phyloP scores from a whole-genome alignment of 2,329 filamentous ascomycete genomes.

The Beauveria rudraprayagi region DNA sequence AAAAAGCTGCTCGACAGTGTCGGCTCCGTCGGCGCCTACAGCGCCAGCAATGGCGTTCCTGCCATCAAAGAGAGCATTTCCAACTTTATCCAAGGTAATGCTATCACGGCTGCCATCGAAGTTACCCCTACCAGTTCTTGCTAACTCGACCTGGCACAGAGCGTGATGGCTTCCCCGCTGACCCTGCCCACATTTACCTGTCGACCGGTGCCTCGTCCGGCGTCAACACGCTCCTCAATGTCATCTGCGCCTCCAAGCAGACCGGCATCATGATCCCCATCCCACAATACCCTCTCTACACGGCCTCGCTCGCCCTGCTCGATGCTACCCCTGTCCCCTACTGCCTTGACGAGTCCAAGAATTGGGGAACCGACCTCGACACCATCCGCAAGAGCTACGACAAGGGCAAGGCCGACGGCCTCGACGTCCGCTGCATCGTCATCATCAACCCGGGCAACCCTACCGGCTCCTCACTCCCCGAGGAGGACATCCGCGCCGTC shows the following conservation, averaged over 20 bases:
- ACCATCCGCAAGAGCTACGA: constrained; percentile 66
- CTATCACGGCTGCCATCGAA: background rate
- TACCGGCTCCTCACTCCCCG: constrained; percentile 76
- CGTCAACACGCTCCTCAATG: constrained; percentile 85
- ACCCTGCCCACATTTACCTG: constrained; percentile 77
- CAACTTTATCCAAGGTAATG: constrained; percentile 78
- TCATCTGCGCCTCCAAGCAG: constrained; percentile 70
- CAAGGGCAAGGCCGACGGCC: constrained; percentile 67
- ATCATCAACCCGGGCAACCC: constrained; percentile 99
- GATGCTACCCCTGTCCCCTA: constrained; percentile 87
- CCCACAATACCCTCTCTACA: constrained; percentile 96
- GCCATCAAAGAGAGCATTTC: constrained; percentile 85
- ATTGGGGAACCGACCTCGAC: constrained; percentile 83
- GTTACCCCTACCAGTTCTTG: background rate
- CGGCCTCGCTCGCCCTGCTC: constrained; percentile 78
- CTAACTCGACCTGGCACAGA: constrained; percentile 33
- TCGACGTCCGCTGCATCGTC: constrained; percentile 85
- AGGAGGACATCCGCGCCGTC: constrained; percentile 74
- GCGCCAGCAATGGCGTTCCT: constrained; percentile 81
- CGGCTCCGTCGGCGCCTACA: constrained; percentile 92
- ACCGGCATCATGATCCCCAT: constrained; percentile 89
- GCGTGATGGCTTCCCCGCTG: constrained; percentile 81
- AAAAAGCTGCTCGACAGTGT: constrained; percentile 72
- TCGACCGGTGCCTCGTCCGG: constrained; percentile 87
- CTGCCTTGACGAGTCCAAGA: constrained; percentile 76